Conservation (phyloP, 768 basidiomycete species). For the Suillus paluster region DNA sequence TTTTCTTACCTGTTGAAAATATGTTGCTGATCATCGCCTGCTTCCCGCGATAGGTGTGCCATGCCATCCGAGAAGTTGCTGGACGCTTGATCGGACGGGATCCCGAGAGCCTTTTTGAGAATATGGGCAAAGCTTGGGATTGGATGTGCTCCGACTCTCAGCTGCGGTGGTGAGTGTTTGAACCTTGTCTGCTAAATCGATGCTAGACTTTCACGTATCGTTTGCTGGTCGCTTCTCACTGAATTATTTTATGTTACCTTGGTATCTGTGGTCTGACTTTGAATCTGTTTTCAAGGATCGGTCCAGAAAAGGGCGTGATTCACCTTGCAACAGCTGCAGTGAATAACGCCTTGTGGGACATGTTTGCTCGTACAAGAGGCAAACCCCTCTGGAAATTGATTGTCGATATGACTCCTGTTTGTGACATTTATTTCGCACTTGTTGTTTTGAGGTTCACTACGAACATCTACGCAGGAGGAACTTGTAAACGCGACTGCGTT, state of each 20-base stretch:
- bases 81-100: conserved; percentile 83
- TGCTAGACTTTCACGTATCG: background rate
- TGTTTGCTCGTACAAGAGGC: conserved; percentile 76
- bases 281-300: conserved; percentile 60
- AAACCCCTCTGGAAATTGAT: conserved; percentile 96
- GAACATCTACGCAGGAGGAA: conserved; percentile 58
- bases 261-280: background rate
- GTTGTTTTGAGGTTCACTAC: background rate
- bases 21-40: background rate
- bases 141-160: conserved; percentile 88
- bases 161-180: conserved; percentile 72
- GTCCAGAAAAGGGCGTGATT: conserved; percentile 95
- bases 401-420: conserved; percentile 83
- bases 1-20: background rate
- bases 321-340: conserved; percentile 89
- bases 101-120: conserved; percentile 77
- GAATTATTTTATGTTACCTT: background rate
- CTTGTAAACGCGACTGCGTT: conserved; percentile 78
- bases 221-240: background rate
- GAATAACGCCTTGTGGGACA: conserved; percentile 93
- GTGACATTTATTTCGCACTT: conserved; percentile 11
- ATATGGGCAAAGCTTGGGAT: conserved; percentile 94
- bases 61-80: conserved; percentile 79
- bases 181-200: background rate
- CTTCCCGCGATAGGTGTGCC: conserved; percentile 64